Base-by-base conservation (phyloP, 1,139 yeast species). In the Geotrichum phurueaensis region DNA sequence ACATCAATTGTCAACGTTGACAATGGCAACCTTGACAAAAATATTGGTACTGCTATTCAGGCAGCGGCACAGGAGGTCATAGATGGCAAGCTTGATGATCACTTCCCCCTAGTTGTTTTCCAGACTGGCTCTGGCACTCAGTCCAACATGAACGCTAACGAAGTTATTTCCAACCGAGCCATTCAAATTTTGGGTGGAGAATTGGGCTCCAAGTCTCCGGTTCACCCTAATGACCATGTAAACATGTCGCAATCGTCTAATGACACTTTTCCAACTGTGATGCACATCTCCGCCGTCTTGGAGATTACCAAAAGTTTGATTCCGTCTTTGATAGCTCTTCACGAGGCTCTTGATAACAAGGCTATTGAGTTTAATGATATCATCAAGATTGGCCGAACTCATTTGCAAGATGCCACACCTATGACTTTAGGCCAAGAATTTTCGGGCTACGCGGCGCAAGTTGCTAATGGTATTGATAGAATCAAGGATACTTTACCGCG, bases 71-170 rank as follows among this genome's bases (percentile, higher is more conserved):
- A 90, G 69, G 99, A 94, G 76, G 98, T 94, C 56, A 81, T 89
- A 60, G 89, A 86, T 69, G 99, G 99, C 68, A 88, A 90, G 75
- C 83, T 94, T 73, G 83, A 85, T 66, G 96, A 87, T 67, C 96
- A 94, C 75, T 94, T 94, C 86, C 99, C 99, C 63, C 82, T 94
- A 75, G 99, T 94, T 65, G 97, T 94, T 56, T 94, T 89, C 86
- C 99, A 94, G 80, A 94, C 99, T 63, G 99, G 99, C 62, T 89
- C 97, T 18, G 99, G 99, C 74, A 94, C 99, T 65, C 99, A 94
- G 79, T 87, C 96, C 66, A 94, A 94, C 81, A 94, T 94, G 99
- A 92, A 94, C 76, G 96, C 98, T 72, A 92, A 94, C 75, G 99
- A 94, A 79, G 99, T 94, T 67, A 94, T 94, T 71, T 90, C 97